These are phyloP conservation scores for Sphagnum tenellum DNA, from an alignment of 225 moss, liverwort and hornwort genomes.

Conservation along the genomic window DNA sequence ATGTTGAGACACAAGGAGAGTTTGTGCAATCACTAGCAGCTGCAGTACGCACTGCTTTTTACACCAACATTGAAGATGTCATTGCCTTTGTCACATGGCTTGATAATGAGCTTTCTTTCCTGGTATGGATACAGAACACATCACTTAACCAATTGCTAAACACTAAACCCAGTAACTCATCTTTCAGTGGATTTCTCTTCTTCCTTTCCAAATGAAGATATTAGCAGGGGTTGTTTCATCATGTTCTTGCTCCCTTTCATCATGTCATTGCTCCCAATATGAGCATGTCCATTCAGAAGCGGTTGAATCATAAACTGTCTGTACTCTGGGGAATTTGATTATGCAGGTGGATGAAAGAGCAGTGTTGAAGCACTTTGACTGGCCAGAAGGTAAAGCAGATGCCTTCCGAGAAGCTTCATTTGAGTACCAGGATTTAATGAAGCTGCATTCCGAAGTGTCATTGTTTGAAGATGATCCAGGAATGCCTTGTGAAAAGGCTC, in stretches of 20 bases:
- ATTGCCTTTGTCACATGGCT: slow-evolving; percentile 79
- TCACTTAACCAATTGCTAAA: too few species aligned
- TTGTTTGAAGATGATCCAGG: slow-evolving; percentile 42
- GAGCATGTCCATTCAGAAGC: too few species aligned
- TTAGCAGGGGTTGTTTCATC: too few species aligned
- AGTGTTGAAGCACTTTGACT: slow-evolving; percentile 81
- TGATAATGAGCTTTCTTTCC: slow-evolving; percentile 85
- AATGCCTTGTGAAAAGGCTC: slow-evolving; percentile 46
- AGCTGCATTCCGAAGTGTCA: slow-evolving; percentile 42
- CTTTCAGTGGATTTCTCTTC: too few species aligned
- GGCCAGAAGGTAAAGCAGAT: slow-evolving; percentile 85
- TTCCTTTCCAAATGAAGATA: too few species aligned
- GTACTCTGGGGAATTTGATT: neutral
- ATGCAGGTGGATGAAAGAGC: slow-evolving; percentile 75
- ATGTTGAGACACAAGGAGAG: slow-evolving; percentile 92
- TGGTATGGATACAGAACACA: slow-evolving; percentile 24
- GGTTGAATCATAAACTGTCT: too few species aligned
- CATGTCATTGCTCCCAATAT: too few species aligned
- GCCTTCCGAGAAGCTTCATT: slow-evolving; percentile 71
- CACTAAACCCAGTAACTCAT: too few species aligned
- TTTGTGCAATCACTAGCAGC: slow-evolving; percentile 71
- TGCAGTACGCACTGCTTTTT: slow-evolving; percentile 69
- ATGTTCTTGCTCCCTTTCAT: too few species aligned
- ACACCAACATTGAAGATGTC: slow-evolving; percentile 64
- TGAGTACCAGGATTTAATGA: slow-evolving; percentile 69